Evolutionary conservation across 257 asterid genomes (phyloP).

Genomic region (Solanum medicagineum): DNA sequence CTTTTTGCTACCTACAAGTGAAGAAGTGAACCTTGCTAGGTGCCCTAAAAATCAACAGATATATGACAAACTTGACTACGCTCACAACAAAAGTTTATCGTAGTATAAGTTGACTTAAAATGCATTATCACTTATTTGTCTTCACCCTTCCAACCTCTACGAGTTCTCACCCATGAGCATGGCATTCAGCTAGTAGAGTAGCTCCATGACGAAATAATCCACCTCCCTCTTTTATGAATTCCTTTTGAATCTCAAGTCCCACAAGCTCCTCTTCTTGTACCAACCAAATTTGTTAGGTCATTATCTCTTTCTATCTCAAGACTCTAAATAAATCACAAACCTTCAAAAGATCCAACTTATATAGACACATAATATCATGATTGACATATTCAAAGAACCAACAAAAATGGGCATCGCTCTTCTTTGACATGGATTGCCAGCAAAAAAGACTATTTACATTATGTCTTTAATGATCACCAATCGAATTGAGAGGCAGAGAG

Average conservation of each 20-base stretch:
- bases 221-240: neutral
- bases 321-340: neutral
- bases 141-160: neutral
- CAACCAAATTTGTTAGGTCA: neutral
- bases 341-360: neutral
- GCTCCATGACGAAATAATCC: neutral
- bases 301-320: neutral
- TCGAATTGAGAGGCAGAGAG: neutral
- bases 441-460: neutral
- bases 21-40: neutral
- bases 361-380: neutral
- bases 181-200: neutral
- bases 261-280: neutral
- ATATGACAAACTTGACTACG: neutral
- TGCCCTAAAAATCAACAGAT: neutral
- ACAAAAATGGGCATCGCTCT: neutral
- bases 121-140: neutral
- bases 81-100: neutral
- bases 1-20: neutral
- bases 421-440: neutral
- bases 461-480: neutral
- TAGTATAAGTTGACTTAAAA: neutral
- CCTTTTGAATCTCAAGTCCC: neutral
- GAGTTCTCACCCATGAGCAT: neutral
- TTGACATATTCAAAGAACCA: neutral